Evolutionary conservation across 2,329 filamentous ascomycete species (phyloP), one percentile per base, ranked within the genome.

Genomic region (Xylaria polymorpha): DNA sequence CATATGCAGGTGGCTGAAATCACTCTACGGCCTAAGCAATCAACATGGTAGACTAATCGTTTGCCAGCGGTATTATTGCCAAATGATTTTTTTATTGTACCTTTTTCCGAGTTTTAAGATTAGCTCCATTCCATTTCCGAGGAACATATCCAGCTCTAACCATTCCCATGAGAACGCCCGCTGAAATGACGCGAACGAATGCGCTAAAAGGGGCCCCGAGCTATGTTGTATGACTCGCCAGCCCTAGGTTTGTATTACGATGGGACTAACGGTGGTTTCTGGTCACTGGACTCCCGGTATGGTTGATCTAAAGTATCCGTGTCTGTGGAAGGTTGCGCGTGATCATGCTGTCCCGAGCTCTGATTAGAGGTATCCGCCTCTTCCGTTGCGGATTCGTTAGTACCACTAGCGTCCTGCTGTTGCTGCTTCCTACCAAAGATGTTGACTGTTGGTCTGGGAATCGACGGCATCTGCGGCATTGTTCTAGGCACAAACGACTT

Each of bases 401-500:
- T n/a, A n/a, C 15, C 41, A 37, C 60, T 63, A 6, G 51, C 53
- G 20, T 51, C 43, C 14, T 69, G 29, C 41, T 59, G 29, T 25
- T 59, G 14, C 51, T 74, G 59, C 55, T 73, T 75, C 60, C 44
- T 74, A 37, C 72, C 57, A 22, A 77, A 79, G 7, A 78, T 69
- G 14, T 71, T 73, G 29, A 77, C 74, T 4, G 70, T 73, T 14
- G 80, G 80, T 50, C 71, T 74, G 10, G 81, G 80, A 71, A 73
- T 72, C 10, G 71, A 71, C 7, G 71, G 67, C 57, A 73, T 72
- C 32, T 64, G 51, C 5, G 69, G 69, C 41, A 73, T 72, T 22
- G 78, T 76, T 10, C 68, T 75, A 7, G 78, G 78, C 32, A 79
- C 73, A 61, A 76, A 78, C 2, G 77, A 78, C 64, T 75, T 79